These are phyloP conservation scores for Aspergillus calidoustus DNA, from an alignment of 2,329 filamentous ascomycete genomes.

Conservation along the genomic window DNA sequence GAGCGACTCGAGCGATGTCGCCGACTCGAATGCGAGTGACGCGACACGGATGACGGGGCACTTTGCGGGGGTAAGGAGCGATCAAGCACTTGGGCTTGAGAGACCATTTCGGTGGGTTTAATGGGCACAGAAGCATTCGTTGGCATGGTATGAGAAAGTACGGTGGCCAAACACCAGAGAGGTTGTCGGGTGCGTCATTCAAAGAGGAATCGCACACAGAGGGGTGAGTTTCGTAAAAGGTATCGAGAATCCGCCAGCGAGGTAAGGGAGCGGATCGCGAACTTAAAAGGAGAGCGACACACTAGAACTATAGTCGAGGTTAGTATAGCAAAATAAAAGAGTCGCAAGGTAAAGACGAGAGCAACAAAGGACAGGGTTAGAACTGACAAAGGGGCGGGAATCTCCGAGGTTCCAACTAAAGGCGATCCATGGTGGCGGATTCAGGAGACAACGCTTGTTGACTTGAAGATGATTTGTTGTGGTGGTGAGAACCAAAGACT, in stretches of 20 bases:
- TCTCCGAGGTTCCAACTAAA: slow-evolving; percentile 10
- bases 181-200: slow-evolving; percentile 21
- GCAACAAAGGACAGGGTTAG: not conserved
- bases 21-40: slow-evolving; percentile 63
- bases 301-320: slow-evolving; percentile 7
- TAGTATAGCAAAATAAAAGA: slow-evolving; percentile 7
- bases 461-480: slow-evolving; percentile 15
- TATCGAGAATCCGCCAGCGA: slow-evolving; percentile 5
- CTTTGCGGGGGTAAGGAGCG: slow-evolving; percentile 63
- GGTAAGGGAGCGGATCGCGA: slow-evolving; percentile 8
- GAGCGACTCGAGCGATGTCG: slow-evolving; percentile 79
- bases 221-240: not conserved
- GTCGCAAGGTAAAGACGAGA: not conserved
- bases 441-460: slow-evolving; percentile 9
- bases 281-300: slow-evolving; percentile 14
- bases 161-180: slow-evolving; percentile 24
- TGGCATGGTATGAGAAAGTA: slow-evolving; percentile 25
- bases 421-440: slow-evolving; percentile 11
- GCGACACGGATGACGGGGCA: slow-evolving; percentile 66
- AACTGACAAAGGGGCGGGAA: slow-evolving; percentile 9
- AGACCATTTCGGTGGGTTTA: slow-evolving; percentile 36
- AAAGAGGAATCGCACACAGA: slow-evolving; percentile 15
- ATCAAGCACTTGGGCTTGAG: slow-evolving; percentile 53
- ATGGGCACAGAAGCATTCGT: slow-evolving; percentile 20
- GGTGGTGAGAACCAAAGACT: slow-evolving; percentile 5